A percentile compares a stretch with the other conserved stretches of the same genome.
Evolutionary conservation across 805 yeast genomes (phyloP).

Genomic region (Starmera dryadoides): DNA sequence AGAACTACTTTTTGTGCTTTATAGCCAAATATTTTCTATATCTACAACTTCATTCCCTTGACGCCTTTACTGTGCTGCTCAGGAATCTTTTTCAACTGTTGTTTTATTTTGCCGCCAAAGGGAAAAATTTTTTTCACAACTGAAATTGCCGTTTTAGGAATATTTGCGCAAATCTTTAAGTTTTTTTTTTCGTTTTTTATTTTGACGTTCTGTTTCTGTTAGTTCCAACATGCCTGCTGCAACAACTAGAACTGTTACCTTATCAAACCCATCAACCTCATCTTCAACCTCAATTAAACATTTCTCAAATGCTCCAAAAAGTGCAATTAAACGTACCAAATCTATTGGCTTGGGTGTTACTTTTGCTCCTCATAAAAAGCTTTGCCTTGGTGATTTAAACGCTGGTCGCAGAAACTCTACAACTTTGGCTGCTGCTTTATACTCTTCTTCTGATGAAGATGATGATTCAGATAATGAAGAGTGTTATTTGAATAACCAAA

Average conservation of each 20-base stretch:
- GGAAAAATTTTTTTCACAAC: no score
- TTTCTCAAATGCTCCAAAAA: constrained; percentile 1
- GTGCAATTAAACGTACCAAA: constrained; percentile 14
- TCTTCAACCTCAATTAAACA: not conserved
- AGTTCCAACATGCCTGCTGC: no score
- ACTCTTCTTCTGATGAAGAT: constrained; percentile 8
- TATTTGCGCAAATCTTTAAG: no score
- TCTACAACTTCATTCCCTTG: constrained; percentile 6
- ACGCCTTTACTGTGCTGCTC: constrained; percentile 25
- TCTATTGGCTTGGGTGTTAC: constrained; percentile 12
- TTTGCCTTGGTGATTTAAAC: constrained; percentile 11
- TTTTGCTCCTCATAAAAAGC: constrained; percentile 16
- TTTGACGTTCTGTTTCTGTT: no score
- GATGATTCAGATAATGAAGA: constrained; percentile 15
- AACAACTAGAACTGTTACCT: not conserved
- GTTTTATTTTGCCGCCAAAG: no score
- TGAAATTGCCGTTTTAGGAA: no score
- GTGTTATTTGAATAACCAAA: constrained; percentile 17
- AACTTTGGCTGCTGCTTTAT: constrained; percentile 12
- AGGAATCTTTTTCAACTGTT: constrained; percentile 7
- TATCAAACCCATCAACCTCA: not conserved
- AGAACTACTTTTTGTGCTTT: no score
- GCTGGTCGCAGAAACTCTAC: constrained; percentile 13
- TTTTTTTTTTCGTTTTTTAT: no score
- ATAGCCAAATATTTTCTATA: no score